Base-by-base conservation (phyloP, 177 flowering plant species). In the Tripterygium wilfordii region DNA sequence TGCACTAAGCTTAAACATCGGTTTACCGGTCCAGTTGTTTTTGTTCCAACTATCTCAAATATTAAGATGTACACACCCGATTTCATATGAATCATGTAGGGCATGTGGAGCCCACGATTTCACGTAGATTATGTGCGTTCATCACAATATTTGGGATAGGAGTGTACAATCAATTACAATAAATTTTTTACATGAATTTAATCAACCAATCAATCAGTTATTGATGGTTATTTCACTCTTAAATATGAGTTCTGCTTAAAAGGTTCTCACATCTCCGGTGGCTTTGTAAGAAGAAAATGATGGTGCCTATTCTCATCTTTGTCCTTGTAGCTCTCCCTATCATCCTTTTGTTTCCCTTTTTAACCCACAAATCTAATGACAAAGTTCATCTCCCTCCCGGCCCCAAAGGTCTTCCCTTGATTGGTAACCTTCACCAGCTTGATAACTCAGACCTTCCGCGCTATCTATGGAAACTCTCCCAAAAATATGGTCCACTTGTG, bases 381-480 rank as follows among this genome's bases (percentile, higher is more conserved):
- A n/a, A 36, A 36, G n/a, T 14, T 15, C 38, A 3, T 3, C 40
- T 32, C 14, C 56, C 56, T 10, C 56, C 56, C 1, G 56, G 56
- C 8, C 56, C 56, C 1, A 21, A 1, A 3, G 48, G 40, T 3
- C 40, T 36, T 36, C 40, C 40, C 20, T 36, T 45, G 6, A 45
- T 54, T 3, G 58, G 58, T 2, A 45, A 54, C 37, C n/a, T 54
- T 3, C 43, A 45, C 42, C 49, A 43, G 17, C 8, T 44, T 17
- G 42, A 43, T 26, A 15, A 8, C 27, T 33, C 33, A 21, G 0
- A 19, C 15, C 47, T 32, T n/a, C 24, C 16, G 6, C 2, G 5
- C 9, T 28, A 8, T 17, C 22, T 53, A 1, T 44, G 35, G 33
- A 20, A 26, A 14, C 57, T 53, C 49, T 53, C 57, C 9, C 17